Evolutionary conservation across 768 basidiomycete genomes (phyloP).

Genomic region (Boletus huronensis): DNA sequence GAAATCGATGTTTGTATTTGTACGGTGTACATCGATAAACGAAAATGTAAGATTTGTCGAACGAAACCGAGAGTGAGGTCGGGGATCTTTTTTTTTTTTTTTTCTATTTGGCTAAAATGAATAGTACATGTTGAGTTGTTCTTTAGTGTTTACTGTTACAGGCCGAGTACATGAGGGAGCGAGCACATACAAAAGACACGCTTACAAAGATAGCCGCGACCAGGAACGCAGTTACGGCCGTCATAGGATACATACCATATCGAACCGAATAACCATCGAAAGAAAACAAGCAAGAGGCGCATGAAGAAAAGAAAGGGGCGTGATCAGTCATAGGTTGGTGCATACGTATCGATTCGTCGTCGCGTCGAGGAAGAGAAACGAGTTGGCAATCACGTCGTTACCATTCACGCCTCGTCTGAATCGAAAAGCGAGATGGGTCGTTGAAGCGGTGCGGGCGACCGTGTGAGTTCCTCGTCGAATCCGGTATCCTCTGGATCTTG

Average conservation of each 20-base stretch:
- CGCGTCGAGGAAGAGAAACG: neutral
- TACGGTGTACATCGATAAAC: neutral
- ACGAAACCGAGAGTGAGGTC: neutral
- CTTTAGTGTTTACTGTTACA: neutral
- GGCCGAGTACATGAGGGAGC: neutral
- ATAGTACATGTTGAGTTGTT: neutral
- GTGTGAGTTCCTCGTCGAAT: constrained; percentile 10
- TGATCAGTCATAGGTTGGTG: neutral
- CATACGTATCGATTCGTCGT: neutral
- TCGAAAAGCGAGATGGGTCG: constrained; percentile 33
- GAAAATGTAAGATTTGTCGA: neutral
- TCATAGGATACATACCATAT: constrained; percentile 5
- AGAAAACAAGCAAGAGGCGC: no score
- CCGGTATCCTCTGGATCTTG: constrained; percentile 8
- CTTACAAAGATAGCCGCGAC: neutral
- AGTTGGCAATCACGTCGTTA: neutral
- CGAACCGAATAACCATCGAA: neutral
- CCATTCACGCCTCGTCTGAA: constrained; percentile 18
- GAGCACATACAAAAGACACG: neutral
- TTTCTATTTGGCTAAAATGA: neutral
- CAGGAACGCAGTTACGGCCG: neutral
- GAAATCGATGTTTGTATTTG: neutral
- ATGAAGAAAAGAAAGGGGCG: neutral
- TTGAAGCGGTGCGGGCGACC: constrained; percentile 28
- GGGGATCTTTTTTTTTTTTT: no score